phyloP scores from a whole-genome alignment of 78 protist species.

The Dictyostelium citrinum region DNA sequence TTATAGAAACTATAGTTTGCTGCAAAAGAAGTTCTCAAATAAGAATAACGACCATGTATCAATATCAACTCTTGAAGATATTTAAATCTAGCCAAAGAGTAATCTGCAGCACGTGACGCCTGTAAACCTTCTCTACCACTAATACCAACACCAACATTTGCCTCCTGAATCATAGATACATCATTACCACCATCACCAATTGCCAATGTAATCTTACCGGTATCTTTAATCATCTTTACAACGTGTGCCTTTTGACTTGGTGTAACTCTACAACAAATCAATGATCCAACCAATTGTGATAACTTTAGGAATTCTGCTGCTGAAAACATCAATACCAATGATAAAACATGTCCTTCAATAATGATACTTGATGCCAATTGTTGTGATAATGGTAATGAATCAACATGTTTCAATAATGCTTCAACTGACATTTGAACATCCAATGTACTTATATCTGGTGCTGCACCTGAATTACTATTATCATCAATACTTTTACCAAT shows the following conservation, averaged over 20 bases:
- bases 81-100: slow-evolving; percentile 85
- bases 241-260: slow-evolving; percentile 96
- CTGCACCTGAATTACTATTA: neutral
- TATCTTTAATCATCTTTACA: slow-evolving; percentile 73
- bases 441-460: neutral
- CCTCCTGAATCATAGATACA: slow-evolving; percentile 97
- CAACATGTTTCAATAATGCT: neutral
- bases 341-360: slow-evolving; percentile 72
- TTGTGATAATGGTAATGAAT: neutral
- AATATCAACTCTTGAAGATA: slow-evolving; percentile 86
- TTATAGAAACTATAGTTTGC: slow-evolving; percentile 93
- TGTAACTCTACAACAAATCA: slow-evolving; percentile 92
- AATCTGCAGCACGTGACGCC: slow-evolving; percentile 97
- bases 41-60: slow-evolving; percentile 91
- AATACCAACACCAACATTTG: slow-evolving; percentile 92
- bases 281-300: slow-evolving; percentile 59
- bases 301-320: neutral
- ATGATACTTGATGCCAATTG: neutral
- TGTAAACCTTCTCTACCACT: slow-evolving; percentile 98
- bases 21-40: slow-evolving; percentile 72
- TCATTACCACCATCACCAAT: slow-evolving; percentile 99
- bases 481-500: slow-evolving; percentile 42
- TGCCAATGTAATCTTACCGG: slow-evolving; percentile 74
- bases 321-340: slow-evolving; percentile 4
- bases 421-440: slow-evolving; percentile 4